Percentiles rank a stretch among this genome's conserved stretches.
Evolutionary conservation across 441 rosid species (phyloP).

Genomic region (Eutrema salsugineum): DNA sequence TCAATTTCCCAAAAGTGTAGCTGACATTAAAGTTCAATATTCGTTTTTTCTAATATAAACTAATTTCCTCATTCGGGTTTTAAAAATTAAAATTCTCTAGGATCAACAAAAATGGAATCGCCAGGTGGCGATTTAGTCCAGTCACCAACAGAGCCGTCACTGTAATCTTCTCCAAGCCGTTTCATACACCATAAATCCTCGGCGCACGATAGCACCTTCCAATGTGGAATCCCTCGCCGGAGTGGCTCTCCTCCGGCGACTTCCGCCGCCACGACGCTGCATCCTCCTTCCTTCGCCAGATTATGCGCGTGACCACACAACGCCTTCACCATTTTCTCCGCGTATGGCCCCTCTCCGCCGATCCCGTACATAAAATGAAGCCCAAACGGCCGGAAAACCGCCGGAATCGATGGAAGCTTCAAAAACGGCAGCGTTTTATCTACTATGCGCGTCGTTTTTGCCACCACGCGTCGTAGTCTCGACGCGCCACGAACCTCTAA

Average conservation of each 20-base stretch:
- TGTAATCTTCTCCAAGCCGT: slow-evolving; percentile 75
- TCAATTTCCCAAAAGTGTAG: not conserved
- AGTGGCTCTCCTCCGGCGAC: slow-evolving; percentile 68
- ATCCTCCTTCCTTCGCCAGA: slow-evolving; percentile 62
- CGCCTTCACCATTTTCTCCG: slow-evolving; percentile 48
- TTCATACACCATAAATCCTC: slow-evolving; percentile 94
- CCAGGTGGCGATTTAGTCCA: slow-evolving; percentile 87
- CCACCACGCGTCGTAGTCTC: slow-evolving; percentile 40
- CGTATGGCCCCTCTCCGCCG: slow-evolving; percentile 83
- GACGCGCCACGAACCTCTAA: slow-evolving; percentile 85
- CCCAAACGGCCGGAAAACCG: slow-evolving; percentile 76
- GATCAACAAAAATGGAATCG: slow-evolving; percentile 88
- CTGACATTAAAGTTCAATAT: slow-evolving; percentile 5
- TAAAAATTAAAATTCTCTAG: slow-evolving; percentile 64
- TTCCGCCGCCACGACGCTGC: slow-evolving; percentile 78
- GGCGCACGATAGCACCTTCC: slow-evolving; percentile 80
- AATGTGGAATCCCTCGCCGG: slow-evolving; percentile 69
- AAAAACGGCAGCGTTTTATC: slow-evolving; percentile 77
- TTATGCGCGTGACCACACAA: slow-evolving; percentile 77
- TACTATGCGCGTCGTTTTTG: slow-evolving; percentile 55
- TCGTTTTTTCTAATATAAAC: not conserved
- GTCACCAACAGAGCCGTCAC: slow-evolving; percentile 84
- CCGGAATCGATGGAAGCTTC: slow-evolving; percentile 77
- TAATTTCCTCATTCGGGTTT: not conserved
- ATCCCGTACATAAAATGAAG: slow-evolving; percentile 71